Conservation (phyloP, 257 asterid species). For the Lantana camara region DNA sequence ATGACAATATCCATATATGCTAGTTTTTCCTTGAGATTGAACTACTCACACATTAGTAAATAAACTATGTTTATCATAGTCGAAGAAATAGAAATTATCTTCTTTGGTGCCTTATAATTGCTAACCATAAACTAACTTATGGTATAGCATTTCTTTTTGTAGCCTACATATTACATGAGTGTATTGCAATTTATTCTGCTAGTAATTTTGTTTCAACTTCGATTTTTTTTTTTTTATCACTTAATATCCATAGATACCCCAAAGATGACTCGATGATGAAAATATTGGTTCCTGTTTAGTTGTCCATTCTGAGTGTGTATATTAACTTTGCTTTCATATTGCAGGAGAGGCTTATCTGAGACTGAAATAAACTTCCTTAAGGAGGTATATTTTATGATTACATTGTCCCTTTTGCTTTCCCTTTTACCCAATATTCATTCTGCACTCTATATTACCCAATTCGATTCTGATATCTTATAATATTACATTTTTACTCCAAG, state of each 20-base stretch:
- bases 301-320: conserved; percentile 28
- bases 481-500: conserved; percentile 9
- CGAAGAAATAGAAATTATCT: neutral
- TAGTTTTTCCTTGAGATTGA: conserved; percentile 3
- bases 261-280: neutral
- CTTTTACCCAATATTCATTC: conserved; percentile 17
- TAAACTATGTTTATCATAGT: conserved; percentile 10
- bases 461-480: conserved; percentile 1
- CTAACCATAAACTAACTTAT: neutral
- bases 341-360: conserved; percentile 96
- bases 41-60: neutral
- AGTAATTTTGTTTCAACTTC: conserved; percentile 6
- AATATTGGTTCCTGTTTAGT: conserved; percentile 5
- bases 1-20: neutral
- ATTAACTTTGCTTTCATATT: conserved; percentile 35
- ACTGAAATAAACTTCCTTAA: conserved; percentile 72
- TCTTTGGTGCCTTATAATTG: neutral
- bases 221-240: neutral
- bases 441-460: conserved; percentile 19
- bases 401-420: conserved; percentile 13
- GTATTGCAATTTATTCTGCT: conserved; percentile 4
- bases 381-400: conserved; percentile 58
- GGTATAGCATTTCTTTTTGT: conserved; percentile 6
- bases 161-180: conserved; percentile 11
- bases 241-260: neutral